Conservation (phyloP, 345 rosid species). For the Trapa bicornis region DNA sequence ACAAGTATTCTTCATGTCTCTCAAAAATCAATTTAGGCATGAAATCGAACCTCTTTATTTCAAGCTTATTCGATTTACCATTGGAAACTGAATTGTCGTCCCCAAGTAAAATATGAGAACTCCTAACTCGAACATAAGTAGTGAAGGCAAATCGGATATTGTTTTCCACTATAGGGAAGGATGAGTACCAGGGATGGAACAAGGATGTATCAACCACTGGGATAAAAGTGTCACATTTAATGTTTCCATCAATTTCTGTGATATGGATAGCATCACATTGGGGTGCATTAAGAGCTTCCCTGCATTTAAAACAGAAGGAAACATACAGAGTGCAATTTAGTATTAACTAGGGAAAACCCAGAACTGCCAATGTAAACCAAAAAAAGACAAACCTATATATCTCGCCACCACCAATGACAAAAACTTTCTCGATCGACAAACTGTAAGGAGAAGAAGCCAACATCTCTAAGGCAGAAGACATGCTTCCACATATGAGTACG, state of each 20-base stretch:
- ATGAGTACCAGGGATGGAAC: conserved; percentile 83
- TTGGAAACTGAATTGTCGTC: conserved; percentile 20
- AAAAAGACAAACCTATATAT: conserved; percentile 41
- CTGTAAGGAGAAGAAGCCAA: conserved; percentile 70
- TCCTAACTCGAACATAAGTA: conserved; percentile 66
- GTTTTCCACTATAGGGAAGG: conserved; percentile 60
- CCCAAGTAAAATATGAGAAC: conserved; percentile 26
- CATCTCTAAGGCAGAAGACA: conserved; percentile 63
- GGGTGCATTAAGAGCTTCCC: conserved; percentile 69
- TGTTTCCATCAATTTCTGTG: conserved; percentile 61
- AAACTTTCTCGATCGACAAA: conserved; percentile 84
- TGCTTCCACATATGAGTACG: conserved; percentile 74
- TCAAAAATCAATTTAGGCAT: conserved; percentile 67
- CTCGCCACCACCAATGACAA: conserved; percentile 88
- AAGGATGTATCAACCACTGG: conserved; percentile 52
- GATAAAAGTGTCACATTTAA: conserved; percentile 84
- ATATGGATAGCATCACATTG: conserved; percentile 81
- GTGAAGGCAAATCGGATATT: conserved; percentile 44
- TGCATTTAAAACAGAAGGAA: conserved; percentile 18
- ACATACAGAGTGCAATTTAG: neutral
- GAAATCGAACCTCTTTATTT: conserved; percentile 44
- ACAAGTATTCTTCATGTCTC: conserved; percentile 64
- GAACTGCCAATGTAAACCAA: neutral
- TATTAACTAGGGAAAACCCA: neutral
- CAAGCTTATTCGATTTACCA: conserved; percentile 30